phyloP scores from a whole-genome alignment of 1,139 yeast genomes.

The Pichia sp. region DNA sequence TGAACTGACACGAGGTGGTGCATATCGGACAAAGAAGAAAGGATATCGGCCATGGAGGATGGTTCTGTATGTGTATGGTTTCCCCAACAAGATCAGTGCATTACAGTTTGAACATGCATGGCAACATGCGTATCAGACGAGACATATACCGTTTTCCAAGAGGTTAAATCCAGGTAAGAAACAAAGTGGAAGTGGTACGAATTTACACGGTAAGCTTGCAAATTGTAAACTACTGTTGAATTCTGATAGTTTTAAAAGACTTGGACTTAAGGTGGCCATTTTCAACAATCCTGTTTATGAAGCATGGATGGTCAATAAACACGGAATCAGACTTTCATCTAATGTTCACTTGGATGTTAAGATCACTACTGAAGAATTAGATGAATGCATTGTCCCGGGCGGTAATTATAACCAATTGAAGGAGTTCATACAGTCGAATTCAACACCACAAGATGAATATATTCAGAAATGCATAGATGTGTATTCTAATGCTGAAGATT shows the following conservation, averaged over 20 bases:
- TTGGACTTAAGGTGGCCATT: conserved; percentile 34
- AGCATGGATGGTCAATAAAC: conserved; percentile 21
- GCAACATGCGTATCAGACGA: conserved; percentile 68
- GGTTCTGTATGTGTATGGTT: conserved; percentile 62
- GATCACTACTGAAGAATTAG: conserved; percentile 6
- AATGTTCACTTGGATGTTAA: conserved; percentile 18
- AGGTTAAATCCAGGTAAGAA: conserved; percentile 35
- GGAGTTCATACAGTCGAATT: conserved; percentile 18
- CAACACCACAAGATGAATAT: conserved; percentile 17
- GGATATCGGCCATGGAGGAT: conserved; percentile 75
- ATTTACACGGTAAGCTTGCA: conserved; percentile 51
- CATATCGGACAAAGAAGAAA: conserved; percentile 55
- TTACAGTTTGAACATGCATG: conserved; percentile 75
- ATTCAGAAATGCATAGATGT: conserved; percentile 14
- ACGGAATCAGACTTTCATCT: conserved; percentile 23
- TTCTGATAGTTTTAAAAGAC: conserved; percentile 40
- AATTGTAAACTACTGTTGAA: conserved; percentile 46
- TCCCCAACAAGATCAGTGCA: conserved; percentile 70
- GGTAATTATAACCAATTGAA: conserved; percentile 33
- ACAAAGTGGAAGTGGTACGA: conserved; percentile 32
- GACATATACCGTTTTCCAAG: conserved; percentile 44
- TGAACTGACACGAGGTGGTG: conserved; percentile 58
- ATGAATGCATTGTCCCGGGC: conserved; percentile 19
- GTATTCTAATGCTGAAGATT: not conserved
- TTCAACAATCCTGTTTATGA: conserved; percentile 21